Base-by-base conservation (phyloP, 2,329 filamentous ascomycete species). In the Lachnellula cervina region DNA sequence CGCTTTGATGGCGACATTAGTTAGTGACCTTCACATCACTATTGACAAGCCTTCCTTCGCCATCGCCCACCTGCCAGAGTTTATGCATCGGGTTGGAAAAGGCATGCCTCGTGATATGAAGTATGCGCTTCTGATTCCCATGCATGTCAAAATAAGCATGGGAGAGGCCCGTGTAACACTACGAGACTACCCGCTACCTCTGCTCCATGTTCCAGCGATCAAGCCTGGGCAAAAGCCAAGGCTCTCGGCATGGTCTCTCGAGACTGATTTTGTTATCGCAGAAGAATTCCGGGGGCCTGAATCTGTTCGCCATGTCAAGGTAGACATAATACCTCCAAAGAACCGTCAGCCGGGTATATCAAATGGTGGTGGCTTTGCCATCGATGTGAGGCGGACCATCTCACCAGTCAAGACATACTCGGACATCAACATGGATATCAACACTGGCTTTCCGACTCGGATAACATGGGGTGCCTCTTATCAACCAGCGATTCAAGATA, bases 391-490 rank as follows among this genome's bases (percentile, higher is more conserved):
- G 52, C 85, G 94, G 45, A 97, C 94, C 0, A 89, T 97, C 34
- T 90, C 92, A 8, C 90, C 95, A 0, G 90, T 99, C 61, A 99
- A 99, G 73, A 95, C 91, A 0, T 99, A 94, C 69, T 97, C 94
- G 0, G 88, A 97, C 68, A 92, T 97, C 71, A 83, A 82, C 35
- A 80, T 99, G 65, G 89, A 96, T 61, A 92, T 99, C 71, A 96
- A 97, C 71, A 97, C 93, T 2, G 88, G 87, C 52, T 83, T 93
- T 56, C 90, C 95, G 2, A 99, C 94, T 0, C 85, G 89, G 45
- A 93, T 99, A 52, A 97, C 93, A 0, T 99, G 94, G 95, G 92
- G 92, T 7, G 92, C 94, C 46, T 96, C 92, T 2, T 99, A 97
- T 68, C 95, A 99, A 68, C 94, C 95, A 28, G 93, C 93, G 1